phyloP scores from a whole-genome alignment of 225 moss, liverwort and hornwort genomes.

The Anthoceros angustus region DNA sequence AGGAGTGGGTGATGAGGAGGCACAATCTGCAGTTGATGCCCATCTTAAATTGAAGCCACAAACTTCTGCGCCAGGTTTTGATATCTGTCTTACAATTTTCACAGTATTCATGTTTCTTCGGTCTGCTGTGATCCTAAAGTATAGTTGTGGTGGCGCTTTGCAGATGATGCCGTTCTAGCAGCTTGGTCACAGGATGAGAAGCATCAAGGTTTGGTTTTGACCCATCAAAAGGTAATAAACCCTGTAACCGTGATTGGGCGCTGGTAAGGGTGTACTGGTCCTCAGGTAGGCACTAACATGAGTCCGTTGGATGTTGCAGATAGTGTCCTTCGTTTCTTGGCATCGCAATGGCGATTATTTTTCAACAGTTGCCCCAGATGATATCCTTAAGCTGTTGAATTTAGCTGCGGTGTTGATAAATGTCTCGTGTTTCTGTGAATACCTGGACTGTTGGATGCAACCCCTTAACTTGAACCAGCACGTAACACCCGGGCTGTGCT shows the following conservation, averaged over 20 bases:
- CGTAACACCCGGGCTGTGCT: conserved; percentile 73
- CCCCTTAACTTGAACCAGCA: conserved; percentile 25
- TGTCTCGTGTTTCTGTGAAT: no score
- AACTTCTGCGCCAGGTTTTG: conserved; percentile 11
- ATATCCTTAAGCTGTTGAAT: conserved; percentile 48
- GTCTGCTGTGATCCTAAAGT: background rate
- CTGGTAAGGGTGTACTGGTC: background rate
- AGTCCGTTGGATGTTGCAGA: conserved; percentile 17
- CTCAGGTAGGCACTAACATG: conserved; percentile 5
- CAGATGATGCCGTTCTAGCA: conserved; percentile 34
- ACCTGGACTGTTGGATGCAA: background rate
- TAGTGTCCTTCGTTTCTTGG: conserved; percentile 61
- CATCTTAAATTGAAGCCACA: conserved; percentile 38
- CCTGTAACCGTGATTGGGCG: background rate
- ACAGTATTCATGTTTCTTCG: conserved; percentile 3
- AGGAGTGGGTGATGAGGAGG: conserved; percentile 49
- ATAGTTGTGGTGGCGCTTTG: conserved; percentile 1
- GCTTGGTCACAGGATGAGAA: conserved; percentile 54
- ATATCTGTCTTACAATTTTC: background rate
- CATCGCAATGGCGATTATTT: conserved; percentile 95
- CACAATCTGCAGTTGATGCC: conserved; percentile 19
- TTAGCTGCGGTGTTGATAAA: background rate
- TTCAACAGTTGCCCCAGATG: conserved; percentile 87
- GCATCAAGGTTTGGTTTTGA: conserved; percentile 37
- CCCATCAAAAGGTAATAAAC: conserved; percentile 46